Base-by-base conservation (phyloP, 202 grass and related monocot genomes). In the Brachypodium distachyon region DNA sequence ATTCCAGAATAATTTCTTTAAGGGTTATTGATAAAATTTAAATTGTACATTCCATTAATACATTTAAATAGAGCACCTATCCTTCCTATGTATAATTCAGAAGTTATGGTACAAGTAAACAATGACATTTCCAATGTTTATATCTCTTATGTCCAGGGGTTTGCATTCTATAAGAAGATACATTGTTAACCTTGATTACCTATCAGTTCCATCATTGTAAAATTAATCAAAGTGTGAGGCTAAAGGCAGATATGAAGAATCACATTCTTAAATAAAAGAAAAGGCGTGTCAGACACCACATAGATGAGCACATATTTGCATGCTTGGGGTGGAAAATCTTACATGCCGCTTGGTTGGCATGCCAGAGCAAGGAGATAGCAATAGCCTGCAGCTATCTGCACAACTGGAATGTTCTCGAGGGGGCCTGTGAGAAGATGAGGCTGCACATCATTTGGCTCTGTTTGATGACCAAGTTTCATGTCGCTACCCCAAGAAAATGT, bases 281-380 rank as follows among this genome's bases (percentile, higher is more conserved):
- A 65, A 56, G 42, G 16, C 52, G 67, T 49, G 13, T 60, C 3
- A 75, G 36, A 29, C 22, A 74, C 69, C 32, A 77, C 22, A 87
- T 31, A 62, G 6, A 77, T 72, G 19, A 61, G 32, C 17, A 54
- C 27, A 59, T 23, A 28, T 48, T n/a, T 26, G 16, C 18, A 13
- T 72, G 5, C 42, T 70, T 34, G 21, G 29, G 74, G 70, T 70
- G 33, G 81, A 50, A 79, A 53, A 78, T 55, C 83, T 93, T 86
- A 97, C 93, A 97, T 91, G 87, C 93, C 90, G 40, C 70, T 91
- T 57, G 93, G 90, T 73, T 97, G 81, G 74, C 93, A 93, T 57
- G 90, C 83, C 73, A 97, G 33, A 43, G 88, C 85, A 46, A 93
- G 88, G 47, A 97, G 90, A 84, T 93, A 97, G 74, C 90, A 97